Evolutionary conservation across 371 early-diverging fungal species (phyloP).

Genomic region (Mucor racemosus): DNA sequence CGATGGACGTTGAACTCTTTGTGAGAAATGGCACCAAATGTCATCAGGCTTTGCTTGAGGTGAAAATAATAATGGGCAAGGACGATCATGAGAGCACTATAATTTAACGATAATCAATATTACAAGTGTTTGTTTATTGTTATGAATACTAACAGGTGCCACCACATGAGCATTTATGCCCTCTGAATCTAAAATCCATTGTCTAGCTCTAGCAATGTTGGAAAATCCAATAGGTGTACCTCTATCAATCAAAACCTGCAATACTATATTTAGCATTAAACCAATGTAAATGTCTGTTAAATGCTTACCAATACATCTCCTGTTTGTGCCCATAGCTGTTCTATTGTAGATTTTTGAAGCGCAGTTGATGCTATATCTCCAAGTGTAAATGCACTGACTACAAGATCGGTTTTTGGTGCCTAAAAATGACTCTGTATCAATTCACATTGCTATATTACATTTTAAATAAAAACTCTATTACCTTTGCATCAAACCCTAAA

Average conservation of each 20-base stretch:
- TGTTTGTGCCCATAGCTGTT: constrained; percentile 81
- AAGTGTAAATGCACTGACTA: constrained; percentile 76
- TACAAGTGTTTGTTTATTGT: background rate
- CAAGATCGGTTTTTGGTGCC: constrained; percentile 67
- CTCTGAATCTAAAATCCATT: constrained; percentile 63
- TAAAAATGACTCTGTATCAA: background rate
- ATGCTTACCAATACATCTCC: constrained; percentile 71
- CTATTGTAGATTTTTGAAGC: constrained; percentile 67
- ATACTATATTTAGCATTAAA: background rate
- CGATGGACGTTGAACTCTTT: constrained; percentile 73
- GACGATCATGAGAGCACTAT: constrained; percentile 79
- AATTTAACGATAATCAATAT: background rate
- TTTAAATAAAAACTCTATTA: constrained; percentile 1
- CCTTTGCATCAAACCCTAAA: constrained; percentile 58
- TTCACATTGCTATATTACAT: background rate
- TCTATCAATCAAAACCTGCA: constrained; percentile 78
- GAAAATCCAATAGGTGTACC: constrained; percentile 84
- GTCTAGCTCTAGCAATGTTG: constrained; percentile 73
- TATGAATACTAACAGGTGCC: constrained; percentile 1
- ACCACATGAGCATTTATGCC: constrained; percentile 50
- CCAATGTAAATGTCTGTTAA: no score
- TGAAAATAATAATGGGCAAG: constrained; percentile 70
- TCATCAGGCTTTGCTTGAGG: constrained; percentile 47
- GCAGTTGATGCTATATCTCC: constrained; percentile 74
- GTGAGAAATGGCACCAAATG: constrained; percentile 88